Evolutionary conservation across 2,329 filamentous ascomycete genomes (phyloP).

Genomic region (Ramichloridium luteum): DNA sequence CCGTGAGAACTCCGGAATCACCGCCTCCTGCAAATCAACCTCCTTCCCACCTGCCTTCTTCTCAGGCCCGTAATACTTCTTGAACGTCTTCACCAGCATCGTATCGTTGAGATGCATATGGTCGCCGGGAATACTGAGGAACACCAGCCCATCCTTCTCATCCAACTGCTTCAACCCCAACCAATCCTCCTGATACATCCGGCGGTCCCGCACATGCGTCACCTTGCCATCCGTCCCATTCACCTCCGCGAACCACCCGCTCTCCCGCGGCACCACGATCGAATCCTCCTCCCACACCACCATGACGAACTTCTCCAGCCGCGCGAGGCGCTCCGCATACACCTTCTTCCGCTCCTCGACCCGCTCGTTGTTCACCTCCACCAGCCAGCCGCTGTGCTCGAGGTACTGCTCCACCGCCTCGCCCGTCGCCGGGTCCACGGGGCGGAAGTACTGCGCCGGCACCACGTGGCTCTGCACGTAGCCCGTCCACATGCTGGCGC

Average conservation of each 20-base stretch:
- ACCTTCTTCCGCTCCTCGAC: slow-evolving; percentile 50
- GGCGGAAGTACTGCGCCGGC: slow-evolving; percentile 89
- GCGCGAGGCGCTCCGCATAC: slow-evolving; percentile 60
- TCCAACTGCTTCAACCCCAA: slow-evolving; percentile 71
- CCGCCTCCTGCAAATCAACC: too few species aligned
- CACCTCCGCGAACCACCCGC: slow-evolving; percentile 79
- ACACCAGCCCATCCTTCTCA: slow-evolving; percentile 63
- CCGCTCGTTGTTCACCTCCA: slow-evolving; percentile 93
- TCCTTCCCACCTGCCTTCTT: too few species aligned
- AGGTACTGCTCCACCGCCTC: slow-evolving; percentile 52
- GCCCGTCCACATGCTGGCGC: slow-evolving; percentile 64
- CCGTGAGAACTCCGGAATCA: too few species aligned
- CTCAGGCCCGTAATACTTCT: slow-evolving; percentile 49
- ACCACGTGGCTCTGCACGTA: slow-evolving; percentile 72
- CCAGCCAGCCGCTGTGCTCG: slow-evolving; percentile 71
- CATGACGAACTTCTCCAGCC: slow-evolving; percentile 70
- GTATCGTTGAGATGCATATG: slow-evolving; percentile 72
- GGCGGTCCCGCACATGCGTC: slow-evolving; percentile 52
- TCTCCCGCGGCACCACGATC: slow-evolving; percentile 81
- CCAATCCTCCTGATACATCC: slow-evolving; percentile 85
- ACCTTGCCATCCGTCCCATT: slow-evolving; percentile 52
- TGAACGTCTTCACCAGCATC: slow-evolving; percentile 53
- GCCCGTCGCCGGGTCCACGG: slow-evolving; percentile 48
- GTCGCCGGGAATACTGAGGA: slow-evolving; percentile 57
- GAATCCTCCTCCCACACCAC: slow-evolving; percentile 79